Evolutionary conservation across 768 basidiomycete genomes (phyloP), one percentile per base, ranked within the genome.

Genomic region (Pulveroboletus sp.): DNA sequence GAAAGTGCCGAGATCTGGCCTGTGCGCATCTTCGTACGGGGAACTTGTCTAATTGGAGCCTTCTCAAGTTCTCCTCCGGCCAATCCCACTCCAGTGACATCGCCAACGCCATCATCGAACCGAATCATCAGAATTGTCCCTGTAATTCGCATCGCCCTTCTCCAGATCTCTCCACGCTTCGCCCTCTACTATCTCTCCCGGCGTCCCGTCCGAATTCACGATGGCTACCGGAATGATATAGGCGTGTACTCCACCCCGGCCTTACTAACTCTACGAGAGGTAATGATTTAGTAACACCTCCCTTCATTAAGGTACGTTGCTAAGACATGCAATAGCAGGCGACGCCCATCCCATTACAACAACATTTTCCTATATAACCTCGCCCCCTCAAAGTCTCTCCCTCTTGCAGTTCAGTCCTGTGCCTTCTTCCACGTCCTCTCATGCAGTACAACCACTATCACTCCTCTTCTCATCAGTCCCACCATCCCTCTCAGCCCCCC

Each of bases 291-390:
- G 66, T 67, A 67, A 67, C 66, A 37, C 47, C 35, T 67, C 56
- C 48, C 35, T 67, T 64, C 68, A 67, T 67, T 67, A 67, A 67
- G 66, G 66, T 66, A 67, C 66, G 55, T 61, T 66, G 61, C 66
- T 62, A 69, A 59, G 65, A 65, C 66, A 67, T 65, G 50, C 55
- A 34, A 52, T 64, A 60, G 57, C 61, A 69, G 66, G 59, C 66
- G 63, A 69, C 64, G 55, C 62, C 66, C 66, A 50, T 57, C 56
- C 59, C 58, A 66, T 61, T 62, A 69, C 60, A 61, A 55, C 57
- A 53, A 50, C 47, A 51, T 56, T 68, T 60, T 65, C 60, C 52
- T 67, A 67, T 67, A 67, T 65, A 67, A 69, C 52, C 54, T 43
- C 51, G 41, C 50, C 49, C 45, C 45, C 50, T 45, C 43, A 43